Conservation (phyloP, 2,329 filamentous ascomycete genomes). For the Didymella arachidicola region DNA sequence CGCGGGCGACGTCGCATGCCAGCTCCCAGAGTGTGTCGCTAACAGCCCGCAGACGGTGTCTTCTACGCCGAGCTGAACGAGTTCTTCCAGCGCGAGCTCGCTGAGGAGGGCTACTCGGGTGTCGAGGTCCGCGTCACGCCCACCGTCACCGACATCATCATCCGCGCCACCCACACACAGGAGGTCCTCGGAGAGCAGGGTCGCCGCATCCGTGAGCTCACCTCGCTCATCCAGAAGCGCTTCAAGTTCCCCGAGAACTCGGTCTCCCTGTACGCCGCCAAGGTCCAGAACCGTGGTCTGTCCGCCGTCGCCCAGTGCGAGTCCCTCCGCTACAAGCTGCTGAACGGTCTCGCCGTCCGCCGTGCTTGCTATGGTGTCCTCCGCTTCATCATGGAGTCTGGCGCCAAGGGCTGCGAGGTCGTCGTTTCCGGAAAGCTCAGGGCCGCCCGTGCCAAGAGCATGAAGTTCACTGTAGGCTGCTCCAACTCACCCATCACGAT, state of each 20-base stretch:
- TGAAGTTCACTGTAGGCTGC: conserved; percentile 96
- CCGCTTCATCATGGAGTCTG: conserved; percentile 99
- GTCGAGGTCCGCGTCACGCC: conserved; percentile 99
- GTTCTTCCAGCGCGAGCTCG: conserved; percentile 99
- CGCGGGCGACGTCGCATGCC: conserved; percentile 14
- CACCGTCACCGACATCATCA: conserved; percentile 99
- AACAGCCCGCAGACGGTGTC: conserved; percentile 76
- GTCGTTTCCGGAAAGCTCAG: conserved; percentile 99
- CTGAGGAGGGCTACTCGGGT: conserved; percentile 99
- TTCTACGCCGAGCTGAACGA: conserved; percentile 99
- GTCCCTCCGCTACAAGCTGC: conserved; percentile 99
- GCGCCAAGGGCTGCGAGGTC: conserved; percentile 99
- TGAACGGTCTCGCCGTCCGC: conserved; percentile 98
- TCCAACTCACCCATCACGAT: background rate
- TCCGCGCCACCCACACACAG: conserved; percentile 99
- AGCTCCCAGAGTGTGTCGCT: conserved; percentile 23
- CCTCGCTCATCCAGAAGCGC: conserved; percentile 99
- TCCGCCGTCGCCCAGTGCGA: conserved; percentile 99
- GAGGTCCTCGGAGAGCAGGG: conserved; percentile 99
- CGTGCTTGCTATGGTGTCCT: conserved; percentile 99
- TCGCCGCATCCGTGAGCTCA: conserved; percentile 99
- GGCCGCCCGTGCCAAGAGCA: conserved; percentile 98
- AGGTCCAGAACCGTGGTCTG: conserved; percentile 99
- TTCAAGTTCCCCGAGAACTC: conserved; percentile 99
- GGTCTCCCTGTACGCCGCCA: conserved; percentile 99